Evolutionary conservation across 1,284 basidiomycete species (phyloP).

Genomic region (Exobasidium rhododendri): DNA sequence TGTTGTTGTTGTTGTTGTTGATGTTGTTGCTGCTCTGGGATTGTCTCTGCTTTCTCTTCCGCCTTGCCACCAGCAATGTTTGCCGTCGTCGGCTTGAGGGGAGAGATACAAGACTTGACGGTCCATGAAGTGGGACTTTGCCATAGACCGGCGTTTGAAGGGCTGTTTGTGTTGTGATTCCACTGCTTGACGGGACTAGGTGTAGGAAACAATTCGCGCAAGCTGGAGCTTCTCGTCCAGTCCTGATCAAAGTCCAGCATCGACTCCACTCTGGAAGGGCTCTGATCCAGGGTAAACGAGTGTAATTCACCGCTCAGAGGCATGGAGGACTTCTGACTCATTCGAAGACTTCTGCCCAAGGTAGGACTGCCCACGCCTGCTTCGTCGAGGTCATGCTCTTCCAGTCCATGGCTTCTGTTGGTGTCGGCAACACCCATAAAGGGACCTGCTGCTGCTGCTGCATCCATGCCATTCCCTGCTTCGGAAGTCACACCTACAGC

Average conservation of each 20-base stretch:
- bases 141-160: background rate
- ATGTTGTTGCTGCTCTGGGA: background rate
- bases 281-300: background rate
- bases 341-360: constrained; percentile 20
- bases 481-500: background rate
- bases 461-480: background rate
- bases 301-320: background rate
- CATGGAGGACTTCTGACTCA: constrained; percentile 6
- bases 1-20: background rate
- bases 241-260: constrained; percentile 9
- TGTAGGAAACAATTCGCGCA: constrained; percentile 38
- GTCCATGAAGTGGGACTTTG: constrained; percentile 5
- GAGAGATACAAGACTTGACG: no score
- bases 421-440: constrained; percentile 22
- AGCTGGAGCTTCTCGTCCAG: constrained; percentile 27
- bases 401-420: background rate
- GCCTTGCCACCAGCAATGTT: background rate
- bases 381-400: constrained; percentile 12
- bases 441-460: constrained; percentile 13
- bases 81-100: no score
- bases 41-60: background rate
- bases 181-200: constrained; percentile 32
- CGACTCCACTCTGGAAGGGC: constrained; percentile 16
- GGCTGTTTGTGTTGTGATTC: constrained; percentile 15
- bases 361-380: constrained; percentile 11